Evolutionary conservation across 2,329 filamentous ascomycete genomes (phyloP).

Genomic region (Nothopassalora personata): DNA sequence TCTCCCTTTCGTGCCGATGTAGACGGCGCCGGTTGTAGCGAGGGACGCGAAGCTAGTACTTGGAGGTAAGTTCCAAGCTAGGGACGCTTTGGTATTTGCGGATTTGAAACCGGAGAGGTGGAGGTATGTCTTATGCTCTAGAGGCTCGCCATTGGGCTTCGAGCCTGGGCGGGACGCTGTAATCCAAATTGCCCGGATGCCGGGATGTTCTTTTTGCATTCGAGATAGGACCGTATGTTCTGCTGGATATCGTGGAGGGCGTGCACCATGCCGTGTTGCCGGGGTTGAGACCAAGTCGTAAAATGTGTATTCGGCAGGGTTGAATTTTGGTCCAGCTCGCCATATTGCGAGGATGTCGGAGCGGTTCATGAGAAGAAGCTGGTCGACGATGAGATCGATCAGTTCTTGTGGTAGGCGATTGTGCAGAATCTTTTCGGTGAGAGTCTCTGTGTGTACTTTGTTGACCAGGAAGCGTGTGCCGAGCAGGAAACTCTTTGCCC

Average conservation of each 20-base stretch:
- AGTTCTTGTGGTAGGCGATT: slow-evolving; percentile 5
- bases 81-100: too few relatives aligned
- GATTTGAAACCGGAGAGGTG: neutral
- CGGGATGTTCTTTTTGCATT: neutral
- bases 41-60: neutral
- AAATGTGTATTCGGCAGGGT: neutral
- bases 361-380: slow-evolving; percentile 3
- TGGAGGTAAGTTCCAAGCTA: neutral
- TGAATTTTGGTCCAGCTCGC: neutral
- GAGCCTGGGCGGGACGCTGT: neutral
- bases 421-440: neutral
- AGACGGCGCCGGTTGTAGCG: neutral
- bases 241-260: neutral
- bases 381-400: slow-evolving; percentile 1
- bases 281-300: neutral
- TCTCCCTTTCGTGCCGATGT: neutral
- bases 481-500: slow-evolving; percentile 9
- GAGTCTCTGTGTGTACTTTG: slow-evolving; percentile 1
- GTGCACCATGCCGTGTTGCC: neutral
- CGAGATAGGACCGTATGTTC: neutral
- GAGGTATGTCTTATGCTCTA: neutral
- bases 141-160: neutral
- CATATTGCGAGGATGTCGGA: neutral
- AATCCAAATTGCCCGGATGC: neutral
- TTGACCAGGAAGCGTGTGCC: slow-evolving; percentile 6